Conservation (phyloP, 352 stramenopile genomes). For the Globisporangium iwayamae region DNA sequence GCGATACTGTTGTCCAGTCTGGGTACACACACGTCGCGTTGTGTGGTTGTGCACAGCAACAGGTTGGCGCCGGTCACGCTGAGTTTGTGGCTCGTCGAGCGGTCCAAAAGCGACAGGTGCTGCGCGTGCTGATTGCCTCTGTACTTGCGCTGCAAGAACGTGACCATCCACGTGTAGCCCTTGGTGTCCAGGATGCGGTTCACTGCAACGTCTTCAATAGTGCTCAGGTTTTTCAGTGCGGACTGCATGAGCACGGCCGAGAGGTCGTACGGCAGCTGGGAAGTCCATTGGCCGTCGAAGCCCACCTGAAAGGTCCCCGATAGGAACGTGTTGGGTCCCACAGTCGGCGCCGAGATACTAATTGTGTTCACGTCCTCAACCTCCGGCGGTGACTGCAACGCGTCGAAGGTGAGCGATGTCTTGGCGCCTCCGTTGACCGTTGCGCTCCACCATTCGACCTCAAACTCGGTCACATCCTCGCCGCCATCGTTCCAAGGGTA, state of each 20-base stretch:
- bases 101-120: constrained; percentile 39
- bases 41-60: constrained; percentile 49
- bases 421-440: constrained; percentile 37
- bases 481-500: constrained; percentile 64
- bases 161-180: constrained; percentile 79
- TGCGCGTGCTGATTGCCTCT: constrained; percentile 55
- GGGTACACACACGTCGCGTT: constrained; percentile 36
- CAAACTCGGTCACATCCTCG: constrained; percentile 70
- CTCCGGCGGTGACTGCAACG: constrained; percentile 29
- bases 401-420: constrained; percentile 49
- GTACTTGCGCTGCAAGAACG: constrained; percentile 54
- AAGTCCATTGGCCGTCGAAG: constrained; percentile 86
- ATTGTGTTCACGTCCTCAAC: constrained; percentile 62
- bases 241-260: constrained; percentile 79
- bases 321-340: constrained; percentile 40
- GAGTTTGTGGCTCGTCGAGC: constrained; percentile 47
- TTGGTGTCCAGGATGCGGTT: constrained; percentile 55
- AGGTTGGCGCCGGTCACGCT: constrained; percentile 46
- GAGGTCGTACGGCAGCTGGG: constrained; percentile 82
- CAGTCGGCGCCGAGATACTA: constrained; percentile 58
- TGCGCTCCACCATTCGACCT: constrained; percentile 66
- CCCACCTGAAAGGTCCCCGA: constrained; percentile 86
- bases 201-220: constrained; percentile 54
- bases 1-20: constrained; percentile 40
- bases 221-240: constrained; percentile 44